Base-by-base conservation (phyloP, 1,284 basidiomycete species). In the Tilletia indica region DNA sequence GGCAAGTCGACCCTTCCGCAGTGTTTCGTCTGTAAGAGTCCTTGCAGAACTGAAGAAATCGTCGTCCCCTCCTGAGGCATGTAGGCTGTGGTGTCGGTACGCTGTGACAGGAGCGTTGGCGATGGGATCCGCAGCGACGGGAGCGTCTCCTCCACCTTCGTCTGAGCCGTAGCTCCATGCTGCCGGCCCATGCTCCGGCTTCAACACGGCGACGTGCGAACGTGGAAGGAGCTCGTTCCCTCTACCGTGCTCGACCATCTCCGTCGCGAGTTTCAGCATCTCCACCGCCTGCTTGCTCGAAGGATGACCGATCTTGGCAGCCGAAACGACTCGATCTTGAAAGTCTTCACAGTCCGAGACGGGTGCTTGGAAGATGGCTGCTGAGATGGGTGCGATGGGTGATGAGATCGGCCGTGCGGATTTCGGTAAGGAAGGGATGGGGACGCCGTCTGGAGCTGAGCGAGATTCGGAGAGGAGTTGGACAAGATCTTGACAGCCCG, bases 401-500 rank as follows among this genome's bases (percentile, higher is more conserved):
- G 58, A 36, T 14, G 25, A 2, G 4, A 9, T 5, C 8, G n/a
- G n/a, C 8, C 38, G 58, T 14, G 16, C 16, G 16, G n/a, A 34
- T 19, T 76, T 80, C 31, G 80, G 70, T 16, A 81, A 69, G n/a
- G 31, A 73, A 14, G 73, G 72, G 2, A 21, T 14, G 0, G 51
- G 11, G 45, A 36, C 2, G 34, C 47, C 0, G 72, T 72, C 3
- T 72, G 72, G 0, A 4, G 21, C 0, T 70, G 68, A 4, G 63
- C 71, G 12, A 77, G 68, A n/a, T 38, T 61, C 36, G 5, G 74
- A 72, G 9, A 82, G 69, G 56, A 77, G 78, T 12, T 74, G 71
- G n/a, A 82, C 67, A n/a, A 76, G 70, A 51, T 82, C 81, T 58
- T 83, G 80, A 51, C 79, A 82, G 2, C 82, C 82, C 0, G 82